These are phyloP conservation scores for Chloropicon primus DNA, from an alignment of 139 green algal species.

Conservation along the genomic window DNA sequence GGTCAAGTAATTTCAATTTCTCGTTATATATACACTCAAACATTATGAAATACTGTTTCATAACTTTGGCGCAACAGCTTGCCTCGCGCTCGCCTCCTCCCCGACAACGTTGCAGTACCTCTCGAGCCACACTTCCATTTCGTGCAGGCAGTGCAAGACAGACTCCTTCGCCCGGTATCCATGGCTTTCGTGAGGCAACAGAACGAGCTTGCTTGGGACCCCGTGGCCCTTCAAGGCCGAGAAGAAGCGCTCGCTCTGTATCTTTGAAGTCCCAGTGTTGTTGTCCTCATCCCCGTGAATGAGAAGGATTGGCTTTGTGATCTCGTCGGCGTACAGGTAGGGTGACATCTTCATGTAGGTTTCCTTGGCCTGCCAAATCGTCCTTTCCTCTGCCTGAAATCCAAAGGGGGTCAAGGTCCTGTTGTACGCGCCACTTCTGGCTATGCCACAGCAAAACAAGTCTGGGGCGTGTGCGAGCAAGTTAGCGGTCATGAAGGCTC, in stretches of 20 bases:
- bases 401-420: slow-evolving; percentile 92
- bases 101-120: neutral
- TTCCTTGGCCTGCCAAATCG: slow-evolving; percentile 83
- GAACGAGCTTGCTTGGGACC: slow-evolving; percentile 54
- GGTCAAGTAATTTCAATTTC: too few relatives aligned
- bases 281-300: slow-evolving; percentile 96
- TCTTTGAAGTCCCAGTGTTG: slow-evolving; percentile 75
- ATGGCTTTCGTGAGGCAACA: slow-evolving; percentile 90
- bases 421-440: slow-evolving; percentile 40
- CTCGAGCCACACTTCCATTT: slow-evolving; percentile 60
- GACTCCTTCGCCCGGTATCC: slow-evolving; percentile 58
- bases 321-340: slow-evolving; percentile 79
- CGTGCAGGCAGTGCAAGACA: slow-evolving; percentile 60
- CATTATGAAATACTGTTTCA: too few relatives aligned
- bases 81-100: neutral
- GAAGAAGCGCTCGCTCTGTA: slow-evolving; percentile 81
- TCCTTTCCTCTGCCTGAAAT: slow-evolving; percentile 89
- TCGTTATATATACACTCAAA: too few relatives aligned
- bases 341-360: slow-evolving; percentile 84
- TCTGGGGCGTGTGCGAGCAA: slow-evolving; percentile 65
- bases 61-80: too few relatives aligned
- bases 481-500: slow-evolving; percentile 77
- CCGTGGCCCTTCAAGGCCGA: slow-evolving; percentile 74
- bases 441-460: slow-evolving; percentile 84
- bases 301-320: slow-evolving; percentile 84